Evolutionary conservation across 1,284 basidiomycete species (phyloP), one percentile per base, ranked within the genome.

Genomic region (Peniophora sp.): DNA sequence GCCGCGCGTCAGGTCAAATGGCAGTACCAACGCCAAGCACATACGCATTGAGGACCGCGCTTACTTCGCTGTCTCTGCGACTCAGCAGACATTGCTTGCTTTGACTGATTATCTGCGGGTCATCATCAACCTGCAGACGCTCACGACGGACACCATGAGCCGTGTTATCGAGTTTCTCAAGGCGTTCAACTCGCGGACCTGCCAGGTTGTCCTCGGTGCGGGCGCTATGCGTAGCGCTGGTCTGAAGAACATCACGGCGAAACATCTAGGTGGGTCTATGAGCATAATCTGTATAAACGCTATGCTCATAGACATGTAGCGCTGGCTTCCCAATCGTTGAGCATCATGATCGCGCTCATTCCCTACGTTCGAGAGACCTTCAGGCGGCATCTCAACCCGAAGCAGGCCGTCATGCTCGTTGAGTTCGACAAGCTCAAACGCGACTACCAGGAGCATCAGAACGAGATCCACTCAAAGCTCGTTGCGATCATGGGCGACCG

Each of bases 361-460:
- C 94, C 95, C 0, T 97, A 98, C 65, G 82, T 99, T 44, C 87
- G 96, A 35, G 95, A 98, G 70, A 88, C 89, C 16, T 91, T 98
- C 64, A 78, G 95, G 45, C 79, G 97, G 51, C 95, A 98, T 69
- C 75, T 99, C 46, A 93, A 82, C 63, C 78, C 85, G 48, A 94
- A 93, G 67, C 94, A 98, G 68, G 91, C 92, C 0, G 92, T 98
- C 45, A 95, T 99, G 85, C 76, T 99, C 39, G 83, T 93, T 25
- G 96, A 99, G 69, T 99, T 99, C 65, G 97, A 99, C 72, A 97
- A 97, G 73, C 79, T 99, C 52, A 97, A 95, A 70, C 78, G 96
- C 87, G 97, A 99, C 68, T 98, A 91, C 65, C 94, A 97, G 77
- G 96, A 99, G 67, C 96, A 99, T 69, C 97, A 99, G 70, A 92